Conservation (phyloP, 306 rosid species). For the Cicer yamashitae region DNA sequence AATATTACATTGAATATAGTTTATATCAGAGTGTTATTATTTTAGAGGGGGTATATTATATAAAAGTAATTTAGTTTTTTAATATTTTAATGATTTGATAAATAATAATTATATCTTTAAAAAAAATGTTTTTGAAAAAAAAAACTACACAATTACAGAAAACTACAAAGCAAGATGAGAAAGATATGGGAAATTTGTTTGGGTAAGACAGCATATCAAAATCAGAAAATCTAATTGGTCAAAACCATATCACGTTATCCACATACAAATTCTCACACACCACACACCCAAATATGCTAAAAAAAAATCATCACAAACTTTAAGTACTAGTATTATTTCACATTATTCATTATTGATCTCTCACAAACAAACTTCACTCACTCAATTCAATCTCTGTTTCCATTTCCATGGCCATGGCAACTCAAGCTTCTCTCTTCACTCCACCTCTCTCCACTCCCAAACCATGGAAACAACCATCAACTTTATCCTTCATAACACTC, state of each 20-base stretch:
- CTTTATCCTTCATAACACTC: slow-evolving; percentile 56
- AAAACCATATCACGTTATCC: slow-evolving; percentile 30
- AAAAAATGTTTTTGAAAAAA: no score
- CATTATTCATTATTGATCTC: not conserved
- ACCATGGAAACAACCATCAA: slow-evolving; percentile 28
- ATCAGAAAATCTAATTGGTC: slow-evolving; percentile 16
- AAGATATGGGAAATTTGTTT: not conserved
- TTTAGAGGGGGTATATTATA: no score
- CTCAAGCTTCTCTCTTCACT: slow-evolving; percentile 32
- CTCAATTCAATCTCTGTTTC: not conserved
- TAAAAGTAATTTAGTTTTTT: no score
- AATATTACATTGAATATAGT: no score
- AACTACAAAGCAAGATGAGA: not conserved
- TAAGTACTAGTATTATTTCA: not conserved
- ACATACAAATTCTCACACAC: not conserved
- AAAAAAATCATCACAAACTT: slow-evolving; percentile 9
- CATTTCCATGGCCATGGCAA: slow-evolving; percentile 32
- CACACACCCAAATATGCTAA: slow-evolving; percentile 21
- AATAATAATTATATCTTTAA: no score
- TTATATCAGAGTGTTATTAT: no score
- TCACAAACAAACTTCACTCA: not conserved
- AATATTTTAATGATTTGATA: no score
- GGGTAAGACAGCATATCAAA: slow-evolving; percentile 4
- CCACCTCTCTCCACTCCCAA: slow-evolving; percentile 24
- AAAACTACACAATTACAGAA: no score